Base-by-base conservation (phyloP, 768 basidiomycete genomes). In the Clitopilus passeckerianus region DNA sequence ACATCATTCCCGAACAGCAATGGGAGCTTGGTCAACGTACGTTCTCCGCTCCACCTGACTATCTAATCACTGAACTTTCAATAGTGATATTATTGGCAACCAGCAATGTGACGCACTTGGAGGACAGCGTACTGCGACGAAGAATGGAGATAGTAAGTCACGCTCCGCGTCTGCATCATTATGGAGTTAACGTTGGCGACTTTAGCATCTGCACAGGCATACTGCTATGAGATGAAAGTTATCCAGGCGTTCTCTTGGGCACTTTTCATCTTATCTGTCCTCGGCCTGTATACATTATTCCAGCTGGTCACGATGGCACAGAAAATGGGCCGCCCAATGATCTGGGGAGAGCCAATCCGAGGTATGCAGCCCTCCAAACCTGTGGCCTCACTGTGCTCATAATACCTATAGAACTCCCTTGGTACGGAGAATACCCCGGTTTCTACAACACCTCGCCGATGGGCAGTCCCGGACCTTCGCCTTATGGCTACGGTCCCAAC, bases 161-260 rank as follows among this genome's bases (percentile, higher is more conserved):
- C 53, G 27, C 27, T 30, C 6, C 5, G 23, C 44, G n/a, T 23
- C 6, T 18, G 6, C 12, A 14, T 46, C 44, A 18, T 14, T 46
- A 14, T 53, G 14, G 33, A 6, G 10, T 53, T 50, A 27, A 30
- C 35, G 46, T 14, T 46, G 30, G 12, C 34, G 27, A 30, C 54
- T 62, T 61, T 56, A 91, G 91, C 83, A 58, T 80, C 81, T 55
- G 71, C 72, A 7, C 74, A 75, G 63, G 69, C 74, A 24, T 91
- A 80, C 63, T 93, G 91, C 69, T 87, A 89, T 69, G 83, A 90
- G 67, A 89, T 91, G 86, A 90, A 88, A 71, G 85, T 86, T 52
- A 78, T 90, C 34, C 82, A 91, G 63, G 89, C 87, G 1, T 83
- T 92, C 68, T 91, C 90, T 0, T 92, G 91, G 91, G 77, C 82